phyloP scores from a whole-genome alignment of 2,329 filamentous ascomycete species.

The Trichoderma guizhouense region DNA sequence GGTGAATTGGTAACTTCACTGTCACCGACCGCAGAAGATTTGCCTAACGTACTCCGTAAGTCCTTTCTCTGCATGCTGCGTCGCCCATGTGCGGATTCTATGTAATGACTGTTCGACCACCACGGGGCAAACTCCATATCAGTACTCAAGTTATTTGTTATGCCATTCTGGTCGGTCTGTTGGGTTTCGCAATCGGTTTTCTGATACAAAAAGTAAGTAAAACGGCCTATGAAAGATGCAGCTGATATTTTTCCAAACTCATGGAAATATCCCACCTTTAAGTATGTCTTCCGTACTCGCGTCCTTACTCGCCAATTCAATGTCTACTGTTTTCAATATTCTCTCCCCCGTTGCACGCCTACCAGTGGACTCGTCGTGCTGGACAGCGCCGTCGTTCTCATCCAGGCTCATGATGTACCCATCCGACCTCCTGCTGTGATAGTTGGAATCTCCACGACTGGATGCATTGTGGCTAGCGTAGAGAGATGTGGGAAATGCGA shows the following conservation, averaged over 20 bases:
- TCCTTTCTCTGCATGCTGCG: too few species aligned
- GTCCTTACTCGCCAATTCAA: background rate
- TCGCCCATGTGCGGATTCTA: too few species aligned
- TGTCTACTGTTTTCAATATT: background rate
- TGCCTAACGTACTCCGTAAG: too few species aligned
- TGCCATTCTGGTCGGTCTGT: background rate
- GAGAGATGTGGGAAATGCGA: background rate
- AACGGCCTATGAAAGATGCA: background rate
- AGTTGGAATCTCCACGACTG: background rate
- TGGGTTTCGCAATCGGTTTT: background rate
- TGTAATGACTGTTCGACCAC: too few species aligned
- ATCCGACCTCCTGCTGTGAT: background rate
- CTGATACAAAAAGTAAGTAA: background rate
- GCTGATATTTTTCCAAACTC: background rate
- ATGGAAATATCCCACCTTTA: background rate
- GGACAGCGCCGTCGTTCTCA: background rate
- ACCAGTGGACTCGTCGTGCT: background rate
- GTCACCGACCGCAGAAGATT: too few species aligned
- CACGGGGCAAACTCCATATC: background rate
- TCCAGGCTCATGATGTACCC: background rate
- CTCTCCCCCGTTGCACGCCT: background rate
- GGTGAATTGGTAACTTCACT: too few species aligned
- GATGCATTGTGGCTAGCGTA: background rate
- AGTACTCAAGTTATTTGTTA: background rate
- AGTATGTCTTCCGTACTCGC: background rate